phyloP scores from a whole-genome alignment of 2,329 filamentous ascomycete species.

The Triangularia setosa region DNA sequence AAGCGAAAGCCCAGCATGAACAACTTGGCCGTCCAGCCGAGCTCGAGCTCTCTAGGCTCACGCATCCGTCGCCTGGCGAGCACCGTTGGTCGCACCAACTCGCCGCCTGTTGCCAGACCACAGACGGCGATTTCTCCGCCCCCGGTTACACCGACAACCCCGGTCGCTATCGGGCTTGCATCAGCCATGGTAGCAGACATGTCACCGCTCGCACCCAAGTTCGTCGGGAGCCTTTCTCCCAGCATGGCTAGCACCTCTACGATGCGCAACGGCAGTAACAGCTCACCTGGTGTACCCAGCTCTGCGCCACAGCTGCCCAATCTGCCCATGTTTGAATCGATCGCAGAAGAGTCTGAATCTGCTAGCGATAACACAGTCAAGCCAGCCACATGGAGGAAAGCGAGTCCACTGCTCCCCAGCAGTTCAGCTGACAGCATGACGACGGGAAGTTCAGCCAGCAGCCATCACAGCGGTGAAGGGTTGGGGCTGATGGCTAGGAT shows the following conservation, averaged over 20 bases:
- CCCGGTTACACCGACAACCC: slow-evolving; percentile 11
- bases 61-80: slow-evolving; percentile 26
- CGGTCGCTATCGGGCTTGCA: slow-evolving; percentile 22
- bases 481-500: not conserved
- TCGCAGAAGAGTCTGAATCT: slow-evolving; percentile 21
- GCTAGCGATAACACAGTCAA: slow-evolving; percentile 3
- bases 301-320: slow-evolving; percentile 22
- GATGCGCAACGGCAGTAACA: not conserved
- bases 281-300: not conserved
- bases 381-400: slow-evolving; percentile 7
- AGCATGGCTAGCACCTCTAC: slow-evolving; percentile 9
- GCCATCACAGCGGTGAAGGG: slow-evolving; percentile 18
- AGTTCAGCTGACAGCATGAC: slow-evolving; percentile 30
- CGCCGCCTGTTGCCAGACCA: slow-evolving; percentile 9
- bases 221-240: slow-evolving; percentile 12
- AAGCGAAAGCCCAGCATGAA: slow-evolving; percentile 23
- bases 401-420: not conserved
- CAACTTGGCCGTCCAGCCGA: slow-evolving; percentile 15
- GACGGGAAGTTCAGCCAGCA: slow-evolving; percentile 28
- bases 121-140: slow-evolving; percentile 2
- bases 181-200: slow-evolving; percentile 24
- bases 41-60: slow-evolving; percentile 15
- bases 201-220: slow-evolving; percentile 23
- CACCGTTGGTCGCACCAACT: slow-evolving; percentile 21
- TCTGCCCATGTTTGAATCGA: slow-evolving; percentile 21